Conservation (phyloP, 352 stramenopile species). For the Globisporangium barbulae region DNA sequence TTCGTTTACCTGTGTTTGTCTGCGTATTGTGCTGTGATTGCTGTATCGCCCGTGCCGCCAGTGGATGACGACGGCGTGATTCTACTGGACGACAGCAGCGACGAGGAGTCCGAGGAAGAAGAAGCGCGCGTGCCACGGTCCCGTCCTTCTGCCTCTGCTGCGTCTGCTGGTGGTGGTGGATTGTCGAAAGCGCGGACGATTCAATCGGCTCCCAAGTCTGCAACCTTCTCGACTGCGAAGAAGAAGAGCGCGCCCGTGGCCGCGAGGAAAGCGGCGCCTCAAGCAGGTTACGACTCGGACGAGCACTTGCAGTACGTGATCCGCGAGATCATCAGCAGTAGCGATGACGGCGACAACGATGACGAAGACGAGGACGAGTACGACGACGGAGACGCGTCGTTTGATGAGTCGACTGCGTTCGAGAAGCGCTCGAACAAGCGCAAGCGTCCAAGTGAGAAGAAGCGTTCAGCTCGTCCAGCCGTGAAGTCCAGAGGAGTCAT, state of each 20-base stretch:
- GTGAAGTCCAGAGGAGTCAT: not conserved
- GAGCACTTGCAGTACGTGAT: slow-evolving; percentile 18
- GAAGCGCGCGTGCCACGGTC: not conserved
- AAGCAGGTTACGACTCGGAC: slow-evolving; percentile 12
- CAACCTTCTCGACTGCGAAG: not conserved
- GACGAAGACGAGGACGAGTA: slow-evolving; percentile 9
- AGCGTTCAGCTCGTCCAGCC: not conserved
- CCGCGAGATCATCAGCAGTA: slow-evolving; percentile 16
- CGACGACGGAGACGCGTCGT: slow-evolving; percentile 7
- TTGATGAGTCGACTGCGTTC: slow-evolving; percentile 7
- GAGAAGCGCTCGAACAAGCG: slow-evolving; percentile 10
- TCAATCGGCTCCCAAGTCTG: slow-evolving; percentile 13
- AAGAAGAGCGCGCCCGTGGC: slow-evolving; percentile 10
- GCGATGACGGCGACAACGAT: not conserved
- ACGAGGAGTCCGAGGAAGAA: slow-evolving; percentile 3
- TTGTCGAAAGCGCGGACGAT: not conserved
- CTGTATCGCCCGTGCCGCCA: not conserved
- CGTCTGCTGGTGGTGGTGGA: not conserved
- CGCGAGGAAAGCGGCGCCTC: slow-evolving; percentile 9
- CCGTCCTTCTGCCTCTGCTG: not conserved
- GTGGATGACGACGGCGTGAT: slow-evolving; percentile 22
- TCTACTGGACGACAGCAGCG: slow-evolving; percentile 17
- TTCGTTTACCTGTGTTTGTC: not conserved
- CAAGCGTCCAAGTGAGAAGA: slow-evolving; percentile 10
- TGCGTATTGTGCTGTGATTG: not conserved